These are phyloP conservation scores for Schwanniomyces etchellsii DNA, from an alignment of 1,139 yeast species.

Conservation along the genomic window DNA sequence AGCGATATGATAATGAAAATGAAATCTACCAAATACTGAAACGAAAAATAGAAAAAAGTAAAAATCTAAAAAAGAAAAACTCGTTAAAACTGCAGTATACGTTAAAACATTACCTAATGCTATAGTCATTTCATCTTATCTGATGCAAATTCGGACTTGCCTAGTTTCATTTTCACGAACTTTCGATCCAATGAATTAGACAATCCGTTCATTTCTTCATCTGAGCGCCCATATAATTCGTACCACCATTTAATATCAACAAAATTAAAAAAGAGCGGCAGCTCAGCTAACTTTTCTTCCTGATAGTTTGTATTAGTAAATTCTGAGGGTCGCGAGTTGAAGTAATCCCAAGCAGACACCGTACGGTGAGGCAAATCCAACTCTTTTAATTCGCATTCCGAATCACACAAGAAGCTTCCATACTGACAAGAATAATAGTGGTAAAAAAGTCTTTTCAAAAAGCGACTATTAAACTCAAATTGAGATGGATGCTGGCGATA, in stretches of 20 bases:
- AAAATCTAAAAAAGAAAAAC: no score
- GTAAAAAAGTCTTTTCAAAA: constrained; percentile 74
- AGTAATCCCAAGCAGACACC: constrained; percentile 90
- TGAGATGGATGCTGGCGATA: constrained; percentile 60
- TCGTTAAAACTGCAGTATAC: no score
- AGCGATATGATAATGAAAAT: no score
- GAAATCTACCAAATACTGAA: no score
- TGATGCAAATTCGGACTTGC: neutral
- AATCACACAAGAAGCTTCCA: constrained; percentile 80
- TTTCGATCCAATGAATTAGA: constrained; percentile 39
- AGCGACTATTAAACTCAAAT: constrained; percentile 87
- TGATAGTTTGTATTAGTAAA: constrained; percentile 52
- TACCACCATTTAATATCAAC: constrained; percentile 82
- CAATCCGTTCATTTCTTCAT: constrained; percentile 73
- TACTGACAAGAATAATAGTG: constrained; percentile 93
- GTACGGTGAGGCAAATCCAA: constrained; percentile 38
- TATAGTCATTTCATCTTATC: neutral
- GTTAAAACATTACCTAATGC: no score
- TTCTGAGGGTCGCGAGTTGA: constrained; percentile 68
- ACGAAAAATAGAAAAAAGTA: no score
- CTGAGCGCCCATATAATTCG: constrained; percentile 70
- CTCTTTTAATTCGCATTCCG: constrained; percentile 52
- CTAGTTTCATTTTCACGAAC: constrained; percentile 33
- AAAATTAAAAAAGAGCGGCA: constrained; percentile 60
- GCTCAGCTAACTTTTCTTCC: constrained; percentile 18